Base-by-base conservation (phyloP, 768 basidiomycete genomes). In the Solioccasus polychromus region DNA sequence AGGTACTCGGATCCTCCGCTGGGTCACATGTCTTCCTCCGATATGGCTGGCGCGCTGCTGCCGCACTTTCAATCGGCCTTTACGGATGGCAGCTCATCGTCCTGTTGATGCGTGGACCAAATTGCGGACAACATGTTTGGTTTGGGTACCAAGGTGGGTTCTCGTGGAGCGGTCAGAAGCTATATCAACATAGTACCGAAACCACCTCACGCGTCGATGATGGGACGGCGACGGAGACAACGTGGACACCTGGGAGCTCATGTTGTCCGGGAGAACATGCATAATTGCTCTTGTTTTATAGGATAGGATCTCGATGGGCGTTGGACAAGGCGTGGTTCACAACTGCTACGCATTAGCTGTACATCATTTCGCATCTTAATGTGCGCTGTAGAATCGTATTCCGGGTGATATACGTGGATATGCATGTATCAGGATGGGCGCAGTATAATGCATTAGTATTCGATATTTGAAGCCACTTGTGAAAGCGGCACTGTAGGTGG, bases 121-220 rank as follows among this genome's bases (percentile, higher is more conserved):
- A 63, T 18, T 68, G 62, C 25, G 55, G 55, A 36, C 61, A 73
- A 19, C 22, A 50, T 26, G 43, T 58, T 20, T 85, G 84, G 84
- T 70, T 84, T 54, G 82, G 84, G 11, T 82, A 77, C 51, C 71
- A 79, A 53, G 81, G 81, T n/a, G 81, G 82, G 11, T 48, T 72
- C 19, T 15, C 9, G n/a, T 19, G 28, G 2, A 18, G 25, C 4
- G 34, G 24, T 17, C 44, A 24, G 19, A 35, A 22, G 15, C 11
- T 11, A 26, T 31, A 29, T 18, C 35, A 32, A 42, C 29, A 15
- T 15, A 17, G 11, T 23, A 15, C 19, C 26, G 28, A 41, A 15
- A 10, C 26, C 7, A 12, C 32, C 17, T n/a, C 29, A 11, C 17
- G 19, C 38, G 20, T 25, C 23, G 26, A 38, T 18, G 5, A 34